Conservation (phyloP, 169 alveolate species). For the Blepharisma undulans region DNA sequence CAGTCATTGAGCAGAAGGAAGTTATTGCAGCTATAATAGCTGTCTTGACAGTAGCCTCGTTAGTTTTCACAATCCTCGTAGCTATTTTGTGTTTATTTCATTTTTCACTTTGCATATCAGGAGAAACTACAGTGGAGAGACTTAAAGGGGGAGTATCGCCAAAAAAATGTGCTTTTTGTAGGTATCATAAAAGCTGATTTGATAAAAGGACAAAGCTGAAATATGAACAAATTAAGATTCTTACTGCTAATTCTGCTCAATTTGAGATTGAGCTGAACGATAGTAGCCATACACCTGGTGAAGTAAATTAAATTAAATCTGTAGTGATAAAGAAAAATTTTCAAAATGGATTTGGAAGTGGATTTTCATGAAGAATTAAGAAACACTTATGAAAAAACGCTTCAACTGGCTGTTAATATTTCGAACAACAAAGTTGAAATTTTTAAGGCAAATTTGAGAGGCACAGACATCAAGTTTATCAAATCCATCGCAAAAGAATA, state of each 20-base stretch:
- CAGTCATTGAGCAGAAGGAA: background rate
- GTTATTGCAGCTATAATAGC: background rate
- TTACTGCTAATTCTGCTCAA: background rate
- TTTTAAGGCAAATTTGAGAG: background rate
- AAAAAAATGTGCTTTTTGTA: background rate
- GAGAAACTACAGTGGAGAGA: constrained; percentile 30
- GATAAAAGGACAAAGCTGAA: background rate
- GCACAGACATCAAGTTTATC: background rate
- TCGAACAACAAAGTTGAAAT: background rate
- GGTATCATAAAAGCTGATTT: background rate
- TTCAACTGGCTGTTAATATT: background rate
- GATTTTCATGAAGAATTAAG: background rate
- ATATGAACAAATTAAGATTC: background rate
- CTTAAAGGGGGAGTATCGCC: background rate
- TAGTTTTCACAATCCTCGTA: background rate
- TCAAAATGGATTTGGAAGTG: background rate
- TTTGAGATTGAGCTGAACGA: background rate
- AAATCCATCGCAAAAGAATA: background rate
- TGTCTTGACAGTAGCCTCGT: background rate
- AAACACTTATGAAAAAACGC: background rate
- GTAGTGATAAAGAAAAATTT: background rate
- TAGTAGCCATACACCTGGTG: background rate
- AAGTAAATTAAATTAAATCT: background rate
- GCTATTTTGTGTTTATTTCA: constrained; percentile 5
- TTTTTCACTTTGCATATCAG: background rate